Evolutionary conservation across 176 grass and related monocot genomes (phyloP), one percentile per base, ranked within the genome.

Genomic region (Melocanna baccifera): DNA sequence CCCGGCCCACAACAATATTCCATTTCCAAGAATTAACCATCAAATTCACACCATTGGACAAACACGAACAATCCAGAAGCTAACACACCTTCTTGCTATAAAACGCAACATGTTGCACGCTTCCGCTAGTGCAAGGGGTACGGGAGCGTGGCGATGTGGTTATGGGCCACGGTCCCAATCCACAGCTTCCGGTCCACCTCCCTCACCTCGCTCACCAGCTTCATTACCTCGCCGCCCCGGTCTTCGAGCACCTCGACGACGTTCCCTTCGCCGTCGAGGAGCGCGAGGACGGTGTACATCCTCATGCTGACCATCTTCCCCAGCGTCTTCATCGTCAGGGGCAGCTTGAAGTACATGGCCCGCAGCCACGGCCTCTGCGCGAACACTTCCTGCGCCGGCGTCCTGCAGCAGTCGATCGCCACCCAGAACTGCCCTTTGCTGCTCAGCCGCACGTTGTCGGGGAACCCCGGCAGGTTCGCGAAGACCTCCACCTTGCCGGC

Each of bases 321-420:
- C 1, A 94, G 84, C 55, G 85, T 77, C 62, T 26, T 91, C 74
- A 97, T 80, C 84, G 88, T 84, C 62, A 92, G 68, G 12, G 95
- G 95, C 61, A 97, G 13, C 83, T 86, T 92, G 90, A 92, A 94
- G 88, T 91, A 97, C 19, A 63, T 20, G 32, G 85, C 41, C 58
- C 90, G 90, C 81, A 97, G 84, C 95, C 95, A 97, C 76, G 92
- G 95, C 76, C 90, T n/a, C 16, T 59, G 85, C 16, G 95, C 91
- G 79, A 94, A 87, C 50, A 92, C 77, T 80, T 92, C 95, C 56
- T 94, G 90, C 13, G 52, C 40, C 14, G 64, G 84, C 57, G 90
- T 97, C 66, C 92, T 77, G 87, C 95, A 97, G 40, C 95, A 97
- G 69, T 97, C 92, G 77, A 97, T 94, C 10, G 95, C 92, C 75